A percentile compares a stretch with the other conserved stretches of the same genome.
These are phyloP conservation scores for Thalassiosira profunda DNA, from an alignment of 108 stramenopile genomes.

Conservation along the genomic window DNA sequence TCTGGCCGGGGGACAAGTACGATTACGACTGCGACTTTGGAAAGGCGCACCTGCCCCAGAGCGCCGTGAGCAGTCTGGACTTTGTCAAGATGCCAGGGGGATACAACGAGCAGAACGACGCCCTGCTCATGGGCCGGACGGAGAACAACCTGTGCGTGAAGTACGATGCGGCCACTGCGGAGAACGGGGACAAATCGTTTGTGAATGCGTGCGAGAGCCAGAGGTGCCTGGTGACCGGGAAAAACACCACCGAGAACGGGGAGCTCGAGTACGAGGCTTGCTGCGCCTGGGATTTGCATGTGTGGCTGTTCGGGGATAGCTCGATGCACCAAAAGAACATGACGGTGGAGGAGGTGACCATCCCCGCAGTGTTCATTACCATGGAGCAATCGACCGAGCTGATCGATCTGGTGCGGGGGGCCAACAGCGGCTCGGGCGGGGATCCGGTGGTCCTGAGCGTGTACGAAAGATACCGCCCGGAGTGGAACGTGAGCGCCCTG, in stretches of 20 bases:
- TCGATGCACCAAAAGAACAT: constrained; percentile 11
- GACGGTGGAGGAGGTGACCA: constrained; percentile 13
- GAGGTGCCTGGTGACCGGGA: constrained; percentile 53
- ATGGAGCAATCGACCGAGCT: constrained; percentile 45
- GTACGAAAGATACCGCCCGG: constrained; percentile 35
- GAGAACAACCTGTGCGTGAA: constrained; percentile 44
- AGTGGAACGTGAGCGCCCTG: constrained; percentile 43
- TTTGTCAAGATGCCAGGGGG: constrained; percentile 16
- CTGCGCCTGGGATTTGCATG: constrained; percentile 66
- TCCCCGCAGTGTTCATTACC: constrained; percentile 59
- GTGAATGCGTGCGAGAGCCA: constrained; percentile 25
- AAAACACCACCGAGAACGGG: constrained; percentile 1
- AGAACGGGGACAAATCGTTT: constrained; percentile 11
- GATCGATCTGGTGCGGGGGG: constrained; percentile 20
- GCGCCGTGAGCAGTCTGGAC: constrained; percentile 5
- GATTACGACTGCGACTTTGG: constrained; percentile 61
- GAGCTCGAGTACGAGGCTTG: constrained; percentile 37
- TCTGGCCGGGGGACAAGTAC: constrained; percentile 41
- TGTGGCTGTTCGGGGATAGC: constrained; percentile 37
- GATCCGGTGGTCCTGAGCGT: constrained; percentile 31
- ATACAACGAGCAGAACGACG: constrained; percentile 42
- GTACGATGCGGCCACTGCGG: constrained; percentile 6
- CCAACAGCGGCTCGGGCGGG: background rate
- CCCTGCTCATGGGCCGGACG: constrained; percentile 6
- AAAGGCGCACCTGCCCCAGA: constrained; percentile 18